These are phyloP conservation scores for Apophysomyces trapeziformis DNA, from an alignment of 371 early-diverging fungal species.

Conservation along the genomic window DNA sequence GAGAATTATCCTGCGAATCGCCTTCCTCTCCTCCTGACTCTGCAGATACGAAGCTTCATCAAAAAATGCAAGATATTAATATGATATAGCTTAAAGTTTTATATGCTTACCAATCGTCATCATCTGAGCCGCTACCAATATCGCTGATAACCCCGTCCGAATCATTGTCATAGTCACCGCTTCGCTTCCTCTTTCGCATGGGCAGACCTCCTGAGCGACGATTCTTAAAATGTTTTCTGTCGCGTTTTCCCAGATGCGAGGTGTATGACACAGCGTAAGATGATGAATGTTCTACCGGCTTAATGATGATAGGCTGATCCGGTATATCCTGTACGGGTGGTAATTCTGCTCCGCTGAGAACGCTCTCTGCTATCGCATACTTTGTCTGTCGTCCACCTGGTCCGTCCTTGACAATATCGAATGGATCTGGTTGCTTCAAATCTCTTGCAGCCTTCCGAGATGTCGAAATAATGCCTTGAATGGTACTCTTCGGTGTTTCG, in stretches of 20 bases:
- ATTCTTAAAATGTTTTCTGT: slow-evolving; percentile 28
- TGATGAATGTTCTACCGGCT: slow-evolving; percentile 39
- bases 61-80: background rate
- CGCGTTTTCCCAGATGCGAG: slow-evolving; percentile 30
- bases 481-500: slow-evolving; percentile 58
- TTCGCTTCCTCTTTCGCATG: slow-evolving; percentile 1
- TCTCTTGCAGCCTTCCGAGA: slow-evolving; percentile 51
- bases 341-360: slow-evolving; percentile 38
- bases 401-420: slow-evolving; percentile 47
- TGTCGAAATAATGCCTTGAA: slow-evolving; percentile 60
- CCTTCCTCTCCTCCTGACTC: slow-evolving; percentile 32
- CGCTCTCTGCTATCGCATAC: slow-evolving; percentile 48
- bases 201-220: background rate
- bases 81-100: background rate
- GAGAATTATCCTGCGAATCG: slow-evolving; percentile 18
- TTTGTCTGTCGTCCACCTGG: slow-evolving; percentile 44
- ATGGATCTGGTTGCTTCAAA: slow-evolving; percentile 51
- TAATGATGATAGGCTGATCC: slow-evolving; percentile 50
- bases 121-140: slow-evolving; percentile 30
- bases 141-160: slow-evolving; percentile 15
- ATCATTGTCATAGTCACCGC: slow-evolving; percentile 1
- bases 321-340: slow-evolving; percentile 44
- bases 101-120: slow-evolving; percentile 33
- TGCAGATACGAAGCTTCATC: slow-evolving; percentile 21
- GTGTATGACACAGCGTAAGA: slow-evolving; percentile 1